Evolutionary conservation across 345 rosid genomes (phyloP).

Genomic region (Leavenworthia alabamica): DNA sequence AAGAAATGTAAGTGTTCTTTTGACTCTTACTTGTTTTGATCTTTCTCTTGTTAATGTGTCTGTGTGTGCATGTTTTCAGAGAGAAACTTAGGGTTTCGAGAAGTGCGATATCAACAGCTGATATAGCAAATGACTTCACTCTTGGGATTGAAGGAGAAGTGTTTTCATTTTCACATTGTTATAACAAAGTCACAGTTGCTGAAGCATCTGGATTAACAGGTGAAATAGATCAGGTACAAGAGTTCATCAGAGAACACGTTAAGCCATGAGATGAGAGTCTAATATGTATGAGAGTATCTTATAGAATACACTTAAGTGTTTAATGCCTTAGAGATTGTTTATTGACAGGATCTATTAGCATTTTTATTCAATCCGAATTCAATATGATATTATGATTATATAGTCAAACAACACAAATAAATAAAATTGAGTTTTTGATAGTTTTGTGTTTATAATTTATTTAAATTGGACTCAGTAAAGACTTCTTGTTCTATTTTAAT

Average conservation of each 20-base stretch:
- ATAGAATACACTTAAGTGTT: background rate
- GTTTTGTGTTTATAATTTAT: no score
- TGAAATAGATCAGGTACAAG: conserved; percentile 53
- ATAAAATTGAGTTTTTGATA: background rate
- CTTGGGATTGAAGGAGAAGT: conserved; percentile 67
- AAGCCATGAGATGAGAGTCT: conserved; percentile 54
- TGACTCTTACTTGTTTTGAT: background rate
- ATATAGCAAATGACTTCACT: conserved; percentile 62
- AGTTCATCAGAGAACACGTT: conserved; percentile 61
- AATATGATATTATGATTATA: background rate
- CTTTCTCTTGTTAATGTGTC: background rate
- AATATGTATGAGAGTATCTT: conserved; percentile 3
- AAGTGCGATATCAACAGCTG: conserved; percentile 69
- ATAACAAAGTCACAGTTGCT: conserved; percentile 57
- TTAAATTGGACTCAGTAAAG: no score
- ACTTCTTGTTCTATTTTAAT: no score
- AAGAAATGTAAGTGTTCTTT: conserved; percentile 88
- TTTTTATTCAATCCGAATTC: background rate
- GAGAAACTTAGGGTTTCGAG: conserved; percentile 38
- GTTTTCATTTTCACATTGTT: conserved; percentile 67
- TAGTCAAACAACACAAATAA: background rate
- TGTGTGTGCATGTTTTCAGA: background rate
- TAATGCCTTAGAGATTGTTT: background rate
- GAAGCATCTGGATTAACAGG: conserved; percentile 79
- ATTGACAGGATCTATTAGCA: background rate